Percentiles rank a stretch among this genome's conserved stretches.
phyloP scores from a whole-genome alignment of 2,329 filamentous ascomycete genomes.

The Cordyceps javanica region DNA sequence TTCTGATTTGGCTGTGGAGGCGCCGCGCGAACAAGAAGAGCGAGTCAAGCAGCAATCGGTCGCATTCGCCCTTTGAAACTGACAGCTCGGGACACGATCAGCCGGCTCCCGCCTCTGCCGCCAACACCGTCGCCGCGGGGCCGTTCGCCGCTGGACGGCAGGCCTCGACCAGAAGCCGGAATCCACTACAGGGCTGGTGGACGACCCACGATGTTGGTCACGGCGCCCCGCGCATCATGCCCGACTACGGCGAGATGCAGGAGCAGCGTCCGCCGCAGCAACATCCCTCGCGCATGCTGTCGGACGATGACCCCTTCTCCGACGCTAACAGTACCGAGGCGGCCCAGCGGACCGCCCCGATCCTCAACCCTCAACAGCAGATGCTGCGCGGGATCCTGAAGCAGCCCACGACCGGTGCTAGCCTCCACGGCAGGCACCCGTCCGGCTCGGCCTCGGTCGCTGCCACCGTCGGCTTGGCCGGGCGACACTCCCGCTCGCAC shows the following conservation, averaged over 20 bases:
- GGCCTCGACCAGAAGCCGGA: not conserved
- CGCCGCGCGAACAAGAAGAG: constrained; percentile 33
- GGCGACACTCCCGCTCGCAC: constrained; percentile 41
- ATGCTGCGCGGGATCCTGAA: constrained; percentile 28
- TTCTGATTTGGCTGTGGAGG: constrained; percentile 46
- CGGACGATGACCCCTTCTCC: constrained; percentile 40
- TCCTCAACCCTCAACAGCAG: constrained; percentile 13
- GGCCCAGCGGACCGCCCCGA: too few species aligned
- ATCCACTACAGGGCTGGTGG: constrained; percentile 5
- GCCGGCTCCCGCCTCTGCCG: not conserved
- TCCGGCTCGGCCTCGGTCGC: constrained; percentile 27
- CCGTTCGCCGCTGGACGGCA: constrained; percentile 7
- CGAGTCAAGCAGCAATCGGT: constrained; percentile 26
- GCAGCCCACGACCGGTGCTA: constrained; percentile 15
- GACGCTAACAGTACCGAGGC: constrained; percentile 40
- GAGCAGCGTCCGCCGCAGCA: not conserved
- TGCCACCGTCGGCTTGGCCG: constrained; percentile 36
- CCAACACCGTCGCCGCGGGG: not conserved
- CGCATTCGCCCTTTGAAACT: not conserved
- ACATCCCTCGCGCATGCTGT: constrained; percentile 26
- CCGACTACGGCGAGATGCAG: not conserved
- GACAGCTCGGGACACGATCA: not conserved
- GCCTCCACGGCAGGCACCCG: constrained; percentile 26
- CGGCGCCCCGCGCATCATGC: not conserved
- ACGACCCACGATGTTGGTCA: not conserved